phyloP scores from a whole-genome alignment of 179 eudicot genomes.

The Beta macrorhiza region DNA sequence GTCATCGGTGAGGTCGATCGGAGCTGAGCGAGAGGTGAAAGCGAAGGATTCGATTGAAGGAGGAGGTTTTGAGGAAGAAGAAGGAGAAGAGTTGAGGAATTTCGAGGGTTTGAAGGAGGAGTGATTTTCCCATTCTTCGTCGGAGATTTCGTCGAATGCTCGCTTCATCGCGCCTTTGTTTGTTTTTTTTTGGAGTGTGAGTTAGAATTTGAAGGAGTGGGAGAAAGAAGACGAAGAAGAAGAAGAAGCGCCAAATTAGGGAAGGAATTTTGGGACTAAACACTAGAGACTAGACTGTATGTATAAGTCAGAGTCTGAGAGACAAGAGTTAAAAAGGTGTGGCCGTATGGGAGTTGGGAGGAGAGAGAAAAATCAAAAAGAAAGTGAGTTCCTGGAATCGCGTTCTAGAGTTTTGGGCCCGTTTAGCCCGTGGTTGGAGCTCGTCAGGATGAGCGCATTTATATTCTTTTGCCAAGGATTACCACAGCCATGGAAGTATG shows the following conservation, averaged over 20 bases:
- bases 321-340: neutral
- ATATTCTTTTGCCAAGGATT: too few relatives aligned
- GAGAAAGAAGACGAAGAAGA: neutral
- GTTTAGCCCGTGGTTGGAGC: neutral
- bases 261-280: neutral
- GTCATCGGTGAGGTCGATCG: constrained; percentile 41
- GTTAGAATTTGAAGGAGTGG: neutral
- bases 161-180: constrained; percentile 44
- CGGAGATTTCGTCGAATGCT: constrained; percentile 62
- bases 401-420: constrained; percentile 6
- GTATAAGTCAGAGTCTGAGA: neutral
- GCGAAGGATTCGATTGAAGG: constrained; percentile 62
- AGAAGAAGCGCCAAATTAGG: constrained; percentile 26
- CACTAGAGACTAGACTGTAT: neutral
- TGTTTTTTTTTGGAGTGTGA: neutral
- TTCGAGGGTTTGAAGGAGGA: constrained; percentile 59
- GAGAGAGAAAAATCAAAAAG: too few relatives aligned
- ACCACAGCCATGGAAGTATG: too few relatives aligned
- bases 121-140: constrained; percentile 76
- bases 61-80: constrained; percentile 24
- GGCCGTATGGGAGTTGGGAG: too few relatives aligned
- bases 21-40: constrained; percentile 24
- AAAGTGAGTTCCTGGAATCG: neutral
- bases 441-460: too few relatives aligned
- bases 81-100: constrained; percentile 33